Evolutionary conservation across 2,329 filamentous ascomycete genomes (phyloP).

Genomic region (Diplodia mutila): DNA sequence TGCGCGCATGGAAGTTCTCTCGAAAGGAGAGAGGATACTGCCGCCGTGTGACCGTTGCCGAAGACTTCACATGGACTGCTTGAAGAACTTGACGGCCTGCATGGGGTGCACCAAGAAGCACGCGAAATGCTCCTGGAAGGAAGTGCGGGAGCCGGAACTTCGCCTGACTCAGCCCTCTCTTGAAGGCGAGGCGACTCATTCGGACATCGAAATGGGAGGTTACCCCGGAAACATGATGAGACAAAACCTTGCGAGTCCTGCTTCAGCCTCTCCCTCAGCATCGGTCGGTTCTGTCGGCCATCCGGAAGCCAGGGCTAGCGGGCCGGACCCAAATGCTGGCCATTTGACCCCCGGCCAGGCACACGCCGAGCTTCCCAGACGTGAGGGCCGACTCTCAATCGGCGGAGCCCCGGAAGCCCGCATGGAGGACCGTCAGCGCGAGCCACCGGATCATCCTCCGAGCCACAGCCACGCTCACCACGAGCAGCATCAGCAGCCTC

Average conservation of each 20-base stretch:
- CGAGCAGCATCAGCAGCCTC: constrained; percentile 13
- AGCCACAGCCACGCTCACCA: constrained; percentile 5
- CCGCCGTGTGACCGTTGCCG: constrained; percentile 85
- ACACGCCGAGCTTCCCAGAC: constrained; percentile 10
- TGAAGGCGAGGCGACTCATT: constrained; percentile 18
- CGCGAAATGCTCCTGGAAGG: constrained; percentile 84
- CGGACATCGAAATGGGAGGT: constrained; percentile 22
- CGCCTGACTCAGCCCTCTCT: constrained; percentile 25
- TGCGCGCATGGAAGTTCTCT: constrained; percentile 73
- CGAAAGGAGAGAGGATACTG: constrained; percentile 73
- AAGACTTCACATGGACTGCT: constrained; percentile 76
- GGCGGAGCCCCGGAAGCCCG: neutral
- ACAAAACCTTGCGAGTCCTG: constrained; percentile 17
- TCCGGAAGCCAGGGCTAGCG: constrained; percentile 17
- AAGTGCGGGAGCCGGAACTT: constrained; percentile 74
- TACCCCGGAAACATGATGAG: constrained; percentile 14
- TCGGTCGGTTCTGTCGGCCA: constrained; percentile 19
- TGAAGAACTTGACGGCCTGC: constrained; percentile 85
- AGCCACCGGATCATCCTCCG: neutral
- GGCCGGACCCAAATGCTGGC: constrained; percentile 9
- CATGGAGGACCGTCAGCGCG: constrained; percentile 16
- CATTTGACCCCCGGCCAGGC: constrained; percentile 9
- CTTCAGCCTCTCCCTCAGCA: constrained; percentile 12
- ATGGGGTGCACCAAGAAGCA: constrained; percentile 89
- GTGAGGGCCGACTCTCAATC: neutral